A percentile compares a stretch with the other conserved stretches of the same genome.
phyloP scores from a whole-genome alignment of 257 asterid species.

The Anisodus acutangulus region DNA sequence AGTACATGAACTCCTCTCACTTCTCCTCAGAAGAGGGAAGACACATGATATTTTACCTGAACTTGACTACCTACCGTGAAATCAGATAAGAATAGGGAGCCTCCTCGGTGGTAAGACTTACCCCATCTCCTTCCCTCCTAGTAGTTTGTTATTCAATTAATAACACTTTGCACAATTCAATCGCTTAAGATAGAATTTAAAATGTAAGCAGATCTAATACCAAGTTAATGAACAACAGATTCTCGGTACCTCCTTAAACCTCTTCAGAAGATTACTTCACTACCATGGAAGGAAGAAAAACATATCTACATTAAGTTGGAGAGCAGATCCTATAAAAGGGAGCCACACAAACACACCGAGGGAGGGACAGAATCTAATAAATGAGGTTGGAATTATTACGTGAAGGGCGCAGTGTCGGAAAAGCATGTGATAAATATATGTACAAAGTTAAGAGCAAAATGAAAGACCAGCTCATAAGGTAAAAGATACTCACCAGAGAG shows the following conservation, averaged over 20 bases:
- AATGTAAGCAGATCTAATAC: not conserved
- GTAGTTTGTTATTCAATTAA: not conserved
- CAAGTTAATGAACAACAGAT: not conserved
- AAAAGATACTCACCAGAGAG: conserved; percentile 63
- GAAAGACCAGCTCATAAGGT: conserved; percentile 24
- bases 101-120: not conserved
- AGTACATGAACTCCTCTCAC: not conserved
- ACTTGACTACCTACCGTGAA: not conserved
- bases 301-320: conserved; percentile 3
- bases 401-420: not conserved
- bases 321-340: not conserved
- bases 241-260: not conserved
- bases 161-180: not conserved
- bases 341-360: not conserved
- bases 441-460: not conserved
- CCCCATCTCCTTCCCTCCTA: not conserved
- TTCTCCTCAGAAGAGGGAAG: not conserved
- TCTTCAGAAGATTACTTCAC: not conserved
- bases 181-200: not conserved
- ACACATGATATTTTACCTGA: not conserved
- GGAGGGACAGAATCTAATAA: not conserved
- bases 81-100: not conserved
- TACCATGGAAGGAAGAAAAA: conserved; percentile 6
- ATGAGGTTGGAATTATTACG: conserved; percentile 2
- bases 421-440: not conserved